Conservation (phyloP, 371 early-diverging fungal genomes). For the Lichtheimia hyalospora region DNA sequence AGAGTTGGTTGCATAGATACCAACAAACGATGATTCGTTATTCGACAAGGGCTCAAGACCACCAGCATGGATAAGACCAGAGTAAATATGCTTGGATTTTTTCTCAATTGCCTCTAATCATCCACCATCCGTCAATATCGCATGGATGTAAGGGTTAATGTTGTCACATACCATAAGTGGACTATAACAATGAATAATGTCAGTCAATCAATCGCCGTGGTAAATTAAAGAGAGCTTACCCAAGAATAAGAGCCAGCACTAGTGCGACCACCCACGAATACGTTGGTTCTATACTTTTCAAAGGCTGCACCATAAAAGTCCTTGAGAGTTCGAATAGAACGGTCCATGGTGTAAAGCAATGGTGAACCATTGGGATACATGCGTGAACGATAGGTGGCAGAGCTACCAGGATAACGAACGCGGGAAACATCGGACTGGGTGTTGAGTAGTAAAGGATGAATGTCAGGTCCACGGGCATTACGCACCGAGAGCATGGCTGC, state of each 20-base stretch:
- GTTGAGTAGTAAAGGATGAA: slow-evolving; percentile 75
- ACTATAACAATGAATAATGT: slow-evolving; percentile 6
- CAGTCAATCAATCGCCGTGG: too few relatives aligned
- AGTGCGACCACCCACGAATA: slow-evolving; percentile 23
- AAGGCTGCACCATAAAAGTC: slow-evolving; percentile 51
- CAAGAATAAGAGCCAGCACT: slow-evolving; percentile 1
- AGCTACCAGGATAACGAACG: slow-evolving; percentile 67
- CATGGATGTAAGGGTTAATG: too few relatives aligned
- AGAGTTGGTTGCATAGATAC: slow-evolving; percentile 49
- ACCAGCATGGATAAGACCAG: slow-evolving; percentile 28
- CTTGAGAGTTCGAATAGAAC: slow-evolving; percentile 49
- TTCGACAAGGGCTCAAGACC: slow-evolving; percentile 45
- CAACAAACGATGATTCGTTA: slow-evolving; percentile 47
- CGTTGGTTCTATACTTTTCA: slow-evolving; percentile 29
- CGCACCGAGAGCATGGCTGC: slow-evolving; percentile 45
- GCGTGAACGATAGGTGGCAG: slow-evolving; percentile 72
- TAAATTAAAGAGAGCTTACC: background rate
- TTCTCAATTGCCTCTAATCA: slow-evolving; percentile 23
- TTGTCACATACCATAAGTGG: slow-evolving; percentile 23
- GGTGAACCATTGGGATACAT: slow-evolving; percentile 60
- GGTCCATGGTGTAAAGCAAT: slow-evolving; percentile 41
- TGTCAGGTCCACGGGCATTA: slow-evolving; percentile 68
- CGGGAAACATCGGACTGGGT: slow-evolving; percentile 68
- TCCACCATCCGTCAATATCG: background rate
- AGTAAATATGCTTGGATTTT: slow-evolving; percentile 18